Evolutionary conservation across 495 filamentous ascomycete genomes (phyloP).

Genomic region (Clohesyomyces aquaticus): DNA sequence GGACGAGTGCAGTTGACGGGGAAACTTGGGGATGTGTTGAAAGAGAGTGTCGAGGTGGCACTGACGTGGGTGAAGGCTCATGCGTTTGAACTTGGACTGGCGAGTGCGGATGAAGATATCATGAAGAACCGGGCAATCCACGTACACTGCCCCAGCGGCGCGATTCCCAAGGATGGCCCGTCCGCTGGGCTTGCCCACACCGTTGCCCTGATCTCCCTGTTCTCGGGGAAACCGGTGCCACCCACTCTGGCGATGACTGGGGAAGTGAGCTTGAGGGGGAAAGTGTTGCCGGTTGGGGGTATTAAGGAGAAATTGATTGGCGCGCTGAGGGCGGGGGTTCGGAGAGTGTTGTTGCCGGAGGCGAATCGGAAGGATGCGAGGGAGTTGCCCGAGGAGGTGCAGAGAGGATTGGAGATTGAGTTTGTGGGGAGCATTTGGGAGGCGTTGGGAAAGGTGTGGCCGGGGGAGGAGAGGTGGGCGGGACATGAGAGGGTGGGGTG

Average conservation of each 20-base stretch:
- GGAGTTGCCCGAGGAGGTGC: constrained; percentile 90
- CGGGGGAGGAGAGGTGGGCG: constrained; percentile 39
- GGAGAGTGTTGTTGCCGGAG: constrained; percentile 86
- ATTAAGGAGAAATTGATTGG: constrained; percentile 99
- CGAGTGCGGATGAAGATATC: constrained; percentile 81
- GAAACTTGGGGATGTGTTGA: constrained; percentile 96
- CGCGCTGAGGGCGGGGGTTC: constrained; percentile 88
- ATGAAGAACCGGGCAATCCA: constrained; percentile 95
- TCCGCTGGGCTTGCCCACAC: constrained; percentile 93
- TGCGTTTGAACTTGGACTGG: constrained; percentile 86
- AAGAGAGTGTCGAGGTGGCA: constrained; percentile 96
- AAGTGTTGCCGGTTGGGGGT: constrained; percentile 87
- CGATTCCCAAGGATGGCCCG: constrained; percentile 90
- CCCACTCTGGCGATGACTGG: constrained; percentile 97
- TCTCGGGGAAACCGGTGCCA: constrained; percentile 84
- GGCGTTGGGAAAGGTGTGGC: constrained; percentile 36
- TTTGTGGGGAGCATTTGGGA: constrained; percentile 59
- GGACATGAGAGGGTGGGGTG: neutral
- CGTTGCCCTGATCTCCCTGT: constrained; percentile 88
- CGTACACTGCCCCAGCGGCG: constrained; percentile 93
- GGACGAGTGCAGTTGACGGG: constrained; percentile 96
- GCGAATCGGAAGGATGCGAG: constrained; percentile 92
- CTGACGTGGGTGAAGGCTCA: constrained; percentile 96
- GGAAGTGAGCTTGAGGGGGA: constrained; percentile 85
- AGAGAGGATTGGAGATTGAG: constrained; percentile 82